Conservation (phyloP, 305 asterid genomes). For the Lippia alba region DNA sequence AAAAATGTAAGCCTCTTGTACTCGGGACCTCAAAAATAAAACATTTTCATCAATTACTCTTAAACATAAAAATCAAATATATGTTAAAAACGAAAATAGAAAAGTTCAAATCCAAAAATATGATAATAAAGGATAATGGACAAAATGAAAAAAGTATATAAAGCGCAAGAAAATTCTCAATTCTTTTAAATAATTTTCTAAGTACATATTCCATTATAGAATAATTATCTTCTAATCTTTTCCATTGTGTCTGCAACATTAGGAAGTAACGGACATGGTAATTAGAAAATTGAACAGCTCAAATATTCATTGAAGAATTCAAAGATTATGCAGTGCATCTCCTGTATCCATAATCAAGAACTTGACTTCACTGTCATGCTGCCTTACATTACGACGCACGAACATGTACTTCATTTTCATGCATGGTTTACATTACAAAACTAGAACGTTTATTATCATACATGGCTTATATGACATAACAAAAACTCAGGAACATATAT, state of each 20-base stretch:
- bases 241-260: too few relatives aligned
- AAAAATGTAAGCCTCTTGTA: not conserved
- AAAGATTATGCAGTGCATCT: constrained; percentile 1
- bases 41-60: not conserved
- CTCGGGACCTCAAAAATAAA: not conserved
- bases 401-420: too few relatives aligned
- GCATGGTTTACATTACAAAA: too few relatives aligned
- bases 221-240: too few relatives aligned
- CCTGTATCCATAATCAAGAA: not conserved
- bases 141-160: too few relatives aligned
- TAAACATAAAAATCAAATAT: not conserved
- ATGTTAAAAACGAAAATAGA: not conserved
- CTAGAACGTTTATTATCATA: too few relatives aligned
- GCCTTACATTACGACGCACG: not conserved
- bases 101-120: too few relatives aligned
- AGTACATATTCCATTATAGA: too few relatives aligned
- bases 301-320: not conserved
- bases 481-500: not conserved
- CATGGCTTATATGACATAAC: not conserved
- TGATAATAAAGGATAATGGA: too few relatives aligned
- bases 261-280: too few relatives aligned
- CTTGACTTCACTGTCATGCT: not conserved
- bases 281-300: not conserved
- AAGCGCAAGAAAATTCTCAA: too few relatives aligned
- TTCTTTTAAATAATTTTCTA: too few relatives aligned